phyloP scores from a whole-genome alignment of 2,329 filamentous ascomycete genomes.

The Xylaria sp. region DNA sequence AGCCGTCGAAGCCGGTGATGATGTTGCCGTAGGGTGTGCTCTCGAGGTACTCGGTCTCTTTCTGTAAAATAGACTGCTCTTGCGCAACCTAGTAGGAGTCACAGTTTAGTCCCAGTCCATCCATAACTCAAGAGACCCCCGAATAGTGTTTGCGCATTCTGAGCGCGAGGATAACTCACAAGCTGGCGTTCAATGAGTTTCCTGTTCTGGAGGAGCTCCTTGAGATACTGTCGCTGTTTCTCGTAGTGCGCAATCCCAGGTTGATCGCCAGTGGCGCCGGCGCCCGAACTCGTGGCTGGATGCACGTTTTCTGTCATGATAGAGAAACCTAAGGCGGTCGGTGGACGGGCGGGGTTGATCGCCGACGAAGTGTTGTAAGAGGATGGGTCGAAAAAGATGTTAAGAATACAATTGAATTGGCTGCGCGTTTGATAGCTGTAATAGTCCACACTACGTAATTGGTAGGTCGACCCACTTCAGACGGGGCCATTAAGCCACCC shows the following conservation, averaged over 20 bases:
- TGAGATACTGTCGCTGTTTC: slow-evolving; percentile 61
- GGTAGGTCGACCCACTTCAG: background rate
- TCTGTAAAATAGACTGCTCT: slow-evolving; percentile 85
- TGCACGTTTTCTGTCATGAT: slow-evolving; percentile 51
- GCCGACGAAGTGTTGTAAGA: background rate
- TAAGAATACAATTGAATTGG: slow-evolving; percentile 1
- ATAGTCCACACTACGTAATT: background rate
- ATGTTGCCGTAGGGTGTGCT: slow-evolving; percentile 92
- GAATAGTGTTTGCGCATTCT: background rate
- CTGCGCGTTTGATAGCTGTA: background rate
- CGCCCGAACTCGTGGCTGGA: slow-evolving; percentile 36
- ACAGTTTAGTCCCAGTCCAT: slow-evolving; percentile 21
- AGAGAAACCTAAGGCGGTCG: background rate
- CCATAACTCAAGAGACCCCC: background rate
- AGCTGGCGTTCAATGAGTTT: slow-evolving; percentile 46
- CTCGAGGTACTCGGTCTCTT: slow-evolving; percentile 90
- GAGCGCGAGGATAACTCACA: slow-evolving; percentile 37
- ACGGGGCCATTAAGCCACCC: background rate
- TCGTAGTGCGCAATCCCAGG: slow-evolving; percentile 57
- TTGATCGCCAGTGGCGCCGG: slow-evolving; percentile 42
- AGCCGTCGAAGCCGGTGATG: slow-evolving; percentile 96
- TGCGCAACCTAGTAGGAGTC: slow-evolving; percentile 58
- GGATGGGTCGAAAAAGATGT: background rate
- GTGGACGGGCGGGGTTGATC: no score
- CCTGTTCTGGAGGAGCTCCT: slow-evolving; percentile 57